These are phyloP conservation scores for Sarocladiaceae sp. DNA, from an alignment of 2,329 filamentous ascomycete species.

Conservation along the genomic window DNA sequence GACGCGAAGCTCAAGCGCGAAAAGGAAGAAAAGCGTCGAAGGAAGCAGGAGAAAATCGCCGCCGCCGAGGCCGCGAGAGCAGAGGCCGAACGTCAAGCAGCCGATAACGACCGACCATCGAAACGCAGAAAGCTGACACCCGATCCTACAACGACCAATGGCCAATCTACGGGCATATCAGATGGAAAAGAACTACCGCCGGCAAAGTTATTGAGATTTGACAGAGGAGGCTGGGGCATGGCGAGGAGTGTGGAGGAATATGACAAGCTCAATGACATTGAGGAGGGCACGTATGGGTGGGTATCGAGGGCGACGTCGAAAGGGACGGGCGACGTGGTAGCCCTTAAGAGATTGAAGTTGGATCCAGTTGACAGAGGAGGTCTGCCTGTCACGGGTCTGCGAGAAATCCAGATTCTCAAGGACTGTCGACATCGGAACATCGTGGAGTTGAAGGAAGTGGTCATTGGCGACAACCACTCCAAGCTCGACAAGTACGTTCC, in stretches of 20 bases:
- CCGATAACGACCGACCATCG: slow-evolving; percentile 41
- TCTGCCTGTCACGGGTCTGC: slow-evolving; percentile 84
- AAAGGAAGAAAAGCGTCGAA: slow-evolving; percentile 84
- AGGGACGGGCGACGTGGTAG: slow-evolving; percentile 74
- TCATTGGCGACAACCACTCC: slow-evolving; percentile 62
- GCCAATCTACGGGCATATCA: too few relatives aligned
- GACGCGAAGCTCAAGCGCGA: slow-evolving; percentile 71
- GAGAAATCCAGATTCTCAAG: slow-evolving; percentile 89
- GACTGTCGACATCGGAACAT: slow-evolving; percentile 79
- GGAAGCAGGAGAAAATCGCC: slow-evolving; percentile 75
- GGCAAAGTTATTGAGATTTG: slow-evolving; percentile 66
- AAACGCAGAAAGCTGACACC: slow-evolving; percentile 60
- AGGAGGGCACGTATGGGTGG: slow-evolving; percentile 94
- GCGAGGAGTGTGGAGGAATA: slow-evolving; percentile 81
- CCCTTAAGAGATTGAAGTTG: slow-evolving; percentile 90
- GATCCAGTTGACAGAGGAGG: slow-evolving; percentile 69
- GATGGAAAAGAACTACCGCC: slow-evolving; percentile 18
- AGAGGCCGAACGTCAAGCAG: slow-evolving; percentile 36
- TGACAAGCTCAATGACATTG: slow-evolving; percentile 92
- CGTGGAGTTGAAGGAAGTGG: slow-evolving; percentile 76
- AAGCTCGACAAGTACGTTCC: slow-evolving; percentile 48
- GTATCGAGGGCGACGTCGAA: slow-evolving; percentile 79
- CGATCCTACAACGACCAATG: slow-evolving; percentile 25
- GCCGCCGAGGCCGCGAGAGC: slow-evolving; percentile 56
- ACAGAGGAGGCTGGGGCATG: slow-evolving; percentile 58